Conservation (phyloP, 2,329 filamentous ascomycete species). For the Acephala macrosclerotiorum region DNA sequence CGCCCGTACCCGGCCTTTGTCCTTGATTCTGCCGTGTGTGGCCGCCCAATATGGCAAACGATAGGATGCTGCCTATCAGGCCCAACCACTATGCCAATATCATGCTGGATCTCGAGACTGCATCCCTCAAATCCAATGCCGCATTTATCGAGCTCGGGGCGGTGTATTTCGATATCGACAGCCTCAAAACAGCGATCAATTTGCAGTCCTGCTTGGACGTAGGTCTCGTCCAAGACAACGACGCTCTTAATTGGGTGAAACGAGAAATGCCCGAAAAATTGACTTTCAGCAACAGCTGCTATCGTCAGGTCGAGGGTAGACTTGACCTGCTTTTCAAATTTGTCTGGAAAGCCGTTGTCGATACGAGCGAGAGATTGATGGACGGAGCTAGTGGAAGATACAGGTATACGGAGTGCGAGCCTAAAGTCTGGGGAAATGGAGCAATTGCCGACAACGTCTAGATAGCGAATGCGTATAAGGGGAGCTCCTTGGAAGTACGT, state of each 20-base stretch:
- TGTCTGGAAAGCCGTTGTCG: too few relatives aligned
- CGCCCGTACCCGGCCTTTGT: too few relatives aligned
- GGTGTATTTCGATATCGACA: slow-evolving; percentile 31
- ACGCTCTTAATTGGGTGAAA: slow-evolving; percentile 19
- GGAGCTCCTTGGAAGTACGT: too few relatives aligned
- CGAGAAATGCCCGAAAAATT: slow-evolving; percentile 27
- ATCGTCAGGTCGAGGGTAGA: too few relatives aligned
- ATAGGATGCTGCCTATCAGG: slow-evolving; percentile 13
- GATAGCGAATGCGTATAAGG: too few relatives aligned
- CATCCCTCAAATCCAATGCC: slow-evolving; percentile 26
- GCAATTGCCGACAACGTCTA: slow-evolving; percentile 30
- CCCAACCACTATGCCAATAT: slow-evolving; percentile 28
- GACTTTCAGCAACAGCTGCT: slow-evolving; percentile 12
- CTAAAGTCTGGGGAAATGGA: slow-evolving; percentile 34
- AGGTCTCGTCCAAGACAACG: slow-evolving; percentile 2
- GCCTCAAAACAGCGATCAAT: slow-evolving; percentile 24
- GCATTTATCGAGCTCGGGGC: slow-evolving; percentile 30
- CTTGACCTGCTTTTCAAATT: too few relatives aligned
- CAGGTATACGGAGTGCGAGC: slow-evolving; percentile 17
- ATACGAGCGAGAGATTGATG: too few relatives aligned
- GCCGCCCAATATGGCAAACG: slow-evolving; percentile 21
- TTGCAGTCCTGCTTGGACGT: slow-evolving; percentile 24
- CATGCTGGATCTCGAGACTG: slow-evolving; percentile 34
- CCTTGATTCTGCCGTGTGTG: too few relatives aligned
- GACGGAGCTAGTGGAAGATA: too few relatives aligned